Conservation (phyloP, 106 monocot genomes). For the Dioscorea zingiberensis region DNA sequence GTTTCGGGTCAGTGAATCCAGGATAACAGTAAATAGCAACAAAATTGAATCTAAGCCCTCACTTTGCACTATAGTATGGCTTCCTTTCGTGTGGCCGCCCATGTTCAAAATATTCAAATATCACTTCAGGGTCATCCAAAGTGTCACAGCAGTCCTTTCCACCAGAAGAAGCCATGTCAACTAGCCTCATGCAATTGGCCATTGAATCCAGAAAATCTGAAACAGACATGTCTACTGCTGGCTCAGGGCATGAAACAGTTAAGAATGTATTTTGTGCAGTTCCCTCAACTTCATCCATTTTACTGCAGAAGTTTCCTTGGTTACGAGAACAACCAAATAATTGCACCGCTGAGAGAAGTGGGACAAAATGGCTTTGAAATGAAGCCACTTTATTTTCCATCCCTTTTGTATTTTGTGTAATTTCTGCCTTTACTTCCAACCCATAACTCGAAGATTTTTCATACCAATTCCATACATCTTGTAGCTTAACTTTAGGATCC, state of each 20-base stretch:
- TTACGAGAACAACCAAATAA: conserved; percentile 11
- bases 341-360: conserved; percentile 27
- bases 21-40: not conserved
- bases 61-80: conserved; percentile 22
- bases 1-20: too few relatives aligned
- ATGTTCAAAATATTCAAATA: conserved; percentile 32
- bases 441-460: conserved; percentile 24
- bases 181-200: not conserved
- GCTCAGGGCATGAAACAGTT: not conserved
- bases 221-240: not conserved
- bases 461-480: conserved; percentile 30
- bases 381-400: conserved; percentile 5
- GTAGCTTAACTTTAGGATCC: conserved; percentile 4
- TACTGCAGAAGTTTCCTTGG: not conserved
- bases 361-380: conserved; percentile 24
- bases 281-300: not conserved
- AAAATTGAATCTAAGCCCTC: not conserved
- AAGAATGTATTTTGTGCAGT: not conserved
- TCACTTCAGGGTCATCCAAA: conserved; percentile 12
- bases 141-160: not conserved
- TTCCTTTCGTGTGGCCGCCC: conserved; percentile 17
- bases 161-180: not conserved
- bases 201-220: not conserved
- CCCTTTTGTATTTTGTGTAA: not conserved
- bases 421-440: conserved; percentile 20